Evolutionary conservation across 2,329 filamentous ascomycete species (phyloP).

Genomic region (Tolypocladium tundrense): DNA sequence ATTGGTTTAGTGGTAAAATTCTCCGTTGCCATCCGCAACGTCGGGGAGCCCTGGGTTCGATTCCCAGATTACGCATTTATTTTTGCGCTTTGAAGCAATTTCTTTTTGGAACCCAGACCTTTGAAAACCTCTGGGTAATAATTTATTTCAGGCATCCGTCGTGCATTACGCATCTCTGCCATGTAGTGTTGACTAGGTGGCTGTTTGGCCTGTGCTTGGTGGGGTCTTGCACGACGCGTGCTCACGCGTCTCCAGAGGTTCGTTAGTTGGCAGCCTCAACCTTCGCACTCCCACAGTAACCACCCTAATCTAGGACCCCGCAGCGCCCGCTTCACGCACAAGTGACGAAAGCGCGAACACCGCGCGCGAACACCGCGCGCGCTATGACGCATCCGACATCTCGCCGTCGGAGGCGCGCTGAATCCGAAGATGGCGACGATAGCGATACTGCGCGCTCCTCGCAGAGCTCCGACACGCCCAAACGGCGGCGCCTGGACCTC

Average conservation of each 20-base stretch:
- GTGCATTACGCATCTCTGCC: too few species aligned
- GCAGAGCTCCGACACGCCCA: constrained; percentile 18
- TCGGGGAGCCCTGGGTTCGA: constrained; percentile 20
- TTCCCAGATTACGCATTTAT: constrained; percentile 17
- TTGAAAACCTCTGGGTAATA: too few species aligned
- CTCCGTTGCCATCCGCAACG: constrained; percentile 18
- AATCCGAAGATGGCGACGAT: constrained; percentile 29
- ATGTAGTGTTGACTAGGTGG: too few species aligned
- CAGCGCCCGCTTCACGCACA: background rate
- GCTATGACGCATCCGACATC: constrained; percentile 18
- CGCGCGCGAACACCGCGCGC: background rate
- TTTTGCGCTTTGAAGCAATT: constrained; percentile 1
- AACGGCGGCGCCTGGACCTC: constrained; percentile 23
- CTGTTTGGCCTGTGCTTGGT: background rate
- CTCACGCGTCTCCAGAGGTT: background rate
- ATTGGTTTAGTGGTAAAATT: constrained; percentile 22
- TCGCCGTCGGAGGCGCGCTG: constrained; percentile 33
- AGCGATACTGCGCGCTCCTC: constrained; percentile 16
- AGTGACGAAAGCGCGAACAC: background rate
- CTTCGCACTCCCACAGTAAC: background rate
- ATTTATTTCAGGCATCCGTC: too few species aligned
- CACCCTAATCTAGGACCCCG: background rate
- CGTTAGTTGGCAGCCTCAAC: background rate
- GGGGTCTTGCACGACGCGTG: background rate
- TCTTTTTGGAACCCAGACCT: background rate